Conservation (phyloP, 257 asterid species). For the Cinchona pubescens region DNA sequence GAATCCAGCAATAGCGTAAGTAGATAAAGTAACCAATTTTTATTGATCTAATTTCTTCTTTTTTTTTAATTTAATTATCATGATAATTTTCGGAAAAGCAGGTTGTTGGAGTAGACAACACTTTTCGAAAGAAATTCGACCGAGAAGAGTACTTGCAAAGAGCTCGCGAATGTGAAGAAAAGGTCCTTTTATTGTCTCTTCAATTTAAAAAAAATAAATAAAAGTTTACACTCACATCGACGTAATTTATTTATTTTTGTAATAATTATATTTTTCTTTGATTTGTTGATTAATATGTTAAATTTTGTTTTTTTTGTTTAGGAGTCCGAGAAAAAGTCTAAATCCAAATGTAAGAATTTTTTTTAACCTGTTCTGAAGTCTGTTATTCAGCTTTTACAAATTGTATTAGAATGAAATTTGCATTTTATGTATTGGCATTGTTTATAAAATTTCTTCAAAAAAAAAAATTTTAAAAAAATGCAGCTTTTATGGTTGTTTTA, state of each 20-base stretch:
- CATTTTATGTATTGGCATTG: background rate
- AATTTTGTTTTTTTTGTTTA: constrained; percentile 25
- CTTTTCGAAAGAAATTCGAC: constrained; percentile 84
- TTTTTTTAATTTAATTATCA: constrained; percentile 9
- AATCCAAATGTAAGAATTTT: constrained; percentile 55
- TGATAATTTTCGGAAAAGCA: constrained; percentile 28
- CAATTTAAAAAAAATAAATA: no score
- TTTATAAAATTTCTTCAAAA: no score
- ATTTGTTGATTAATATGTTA: background rate
- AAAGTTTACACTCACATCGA: no score
- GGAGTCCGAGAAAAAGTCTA: constrained; percentile 54
- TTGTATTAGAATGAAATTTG: background rate
- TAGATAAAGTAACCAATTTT: background rate
- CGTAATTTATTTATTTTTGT: background rate
- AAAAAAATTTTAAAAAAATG: no score
- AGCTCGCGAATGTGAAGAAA: constrained; percentile 92
- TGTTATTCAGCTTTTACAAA: background rate
- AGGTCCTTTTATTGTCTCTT: constrained; percentile 30
- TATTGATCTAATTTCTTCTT: no score
- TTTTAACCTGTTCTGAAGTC: constrained; percentile 4
- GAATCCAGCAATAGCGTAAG: constrained; percentile 62
- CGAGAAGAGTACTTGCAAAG: constrained; percentile 89
- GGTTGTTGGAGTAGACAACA: constrained; percentile 90
- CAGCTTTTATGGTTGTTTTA: background rate
- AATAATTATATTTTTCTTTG: background rate